Conservation (phyloP, 176 grass and related monocot species). For the Eleusine indica region DNA sequence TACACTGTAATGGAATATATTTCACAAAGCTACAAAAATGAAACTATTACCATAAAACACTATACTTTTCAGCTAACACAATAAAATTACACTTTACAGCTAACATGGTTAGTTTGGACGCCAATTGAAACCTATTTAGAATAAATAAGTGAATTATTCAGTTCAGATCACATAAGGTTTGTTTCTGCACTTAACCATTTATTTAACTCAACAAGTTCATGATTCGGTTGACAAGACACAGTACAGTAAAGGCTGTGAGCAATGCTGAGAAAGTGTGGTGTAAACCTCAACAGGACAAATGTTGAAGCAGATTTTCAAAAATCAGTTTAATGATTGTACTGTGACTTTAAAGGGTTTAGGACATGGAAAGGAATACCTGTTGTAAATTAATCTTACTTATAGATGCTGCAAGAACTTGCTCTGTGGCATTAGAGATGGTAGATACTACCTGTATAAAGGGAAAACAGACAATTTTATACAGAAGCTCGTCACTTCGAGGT, state of each 20-base stretch:
- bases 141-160: not conserved
- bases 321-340: not conserved
- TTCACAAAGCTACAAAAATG: too few relatives aligned
- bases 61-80: too few relatives aligned
- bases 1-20: too few relatives aligned
- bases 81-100: too few relatives aligned
- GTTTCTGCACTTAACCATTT: not conserved
- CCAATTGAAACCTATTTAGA: too few relatives aligned
- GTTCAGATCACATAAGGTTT: not conserved
- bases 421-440: constrained; percentile 51
- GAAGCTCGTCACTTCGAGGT: constrained; percentile 23
- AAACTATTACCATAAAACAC: too few relatives aligned
- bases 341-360: not conserved
- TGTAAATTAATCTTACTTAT: constrained; percentile 62
- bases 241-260: not conserved
- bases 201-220: constrained; percentile 20
- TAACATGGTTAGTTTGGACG: too few relatives aligned
- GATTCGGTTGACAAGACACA: not conserved
- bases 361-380: constrained; percentile 57
- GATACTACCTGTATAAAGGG: constrained; percentile 51
- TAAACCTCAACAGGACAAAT: not conserved
- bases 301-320: constrained; percentile 11
- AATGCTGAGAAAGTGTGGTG: not conserved
- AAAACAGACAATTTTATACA: constrained; percentile 20
- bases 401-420: constrained; percentile 59